Evolutionary conservation across 139 green algal species (phyloP).

Genomic region (Monoraphidium neglectum): DNA sequence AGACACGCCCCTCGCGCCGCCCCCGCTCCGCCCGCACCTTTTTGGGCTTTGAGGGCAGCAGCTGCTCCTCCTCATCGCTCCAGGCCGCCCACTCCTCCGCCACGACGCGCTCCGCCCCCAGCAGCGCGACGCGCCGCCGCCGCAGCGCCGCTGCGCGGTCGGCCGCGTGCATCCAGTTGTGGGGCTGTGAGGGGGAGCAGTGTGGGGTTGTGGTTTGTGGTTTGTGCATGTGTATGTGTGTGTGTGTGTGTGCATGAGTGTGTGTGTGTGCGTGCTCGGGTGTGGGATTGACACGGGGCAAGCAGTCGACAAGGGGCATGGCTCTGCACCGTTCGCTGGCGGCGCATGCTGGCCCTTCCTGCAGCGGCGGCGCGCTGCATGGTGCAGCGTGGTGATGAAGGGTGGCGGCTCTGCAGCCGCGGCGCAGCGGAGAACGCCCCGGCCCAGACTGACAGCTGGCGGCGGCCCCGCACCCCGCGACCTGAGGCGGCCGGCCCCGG

Average conservation of each 20-base stretch:
- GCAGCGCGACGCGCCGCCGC: constrained; percentile 8
- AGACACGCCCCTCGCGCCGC: neutral
- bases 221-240: constrained; percentile 5
- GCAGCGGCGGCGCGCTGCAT: too few species aligned
- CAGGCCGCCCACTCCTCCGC: neutral
- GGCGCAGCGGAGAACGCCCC: too few species aligned
- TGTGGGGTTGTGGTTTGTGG: neutral
- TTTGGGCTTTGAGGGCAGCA: neutral
- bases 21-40: neutral
- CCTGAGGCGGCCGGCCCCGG: neutral
- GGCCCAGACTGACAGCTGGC: too few species aligned
- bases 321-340: too few species aligned
- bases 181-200: too few species aligned
- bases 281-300: neutral
- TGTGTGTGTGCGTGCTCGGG: neutral
- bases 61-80: neutral
- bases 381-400: too few species aligned
- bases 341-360: too few species aligned
- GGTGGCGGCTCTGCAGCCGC: too few species aligned
- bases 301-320: neutral
- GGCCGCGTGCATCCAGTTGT: neutral
- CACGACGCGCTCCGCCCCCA: neutral
- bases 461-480: too few species aligned
- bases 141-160: neutral
- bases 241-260: neutral